Base-by-base conservation (phyloP, 129 eudicot genomes). In the Apium graveolens region DNA sequence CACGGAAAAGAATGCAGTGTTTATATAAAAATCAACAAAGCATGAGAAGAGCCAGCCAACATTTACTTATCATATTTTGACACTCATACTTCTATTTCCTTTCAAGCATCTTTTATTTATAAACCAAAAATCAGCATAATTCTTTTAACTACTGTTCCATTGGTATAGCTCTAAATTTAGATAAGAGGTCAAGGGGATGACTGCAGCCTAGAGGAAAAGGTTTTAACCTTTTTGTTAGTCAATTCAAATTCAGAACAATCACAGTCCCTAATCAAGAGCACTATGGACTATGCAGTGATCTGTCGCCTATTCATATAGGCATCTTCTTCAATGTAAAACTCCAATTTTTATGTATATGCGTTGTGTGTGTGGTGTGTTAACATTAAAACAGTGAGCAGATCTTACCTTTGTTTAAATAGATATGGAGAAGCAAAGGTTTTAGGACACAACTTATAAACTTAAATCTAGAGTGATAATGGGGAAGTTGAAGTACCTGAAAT, bases 401-500 rank as follows among this genome's bases (percentile, higher is more conserved):
- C 27, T n/a, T n/a, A n/a, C n/a, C n/a, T n/a, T n/a, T n/a, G n/a
- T n/a, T n/a, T n/a, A n/a, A n/a, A n/a, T n/a, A n/a, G n/a, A n/a
- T n/a, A n/a, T n/a, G n/a, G n/a, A n/a, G 46, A 72, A 72, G 27
- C 29, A 21, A 42, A 37, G 48, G 68, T 60, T 21, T 60, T 60
- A 60, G 32, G 16, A n/a, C n/a, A 60, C 68, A 53, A 60, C 14
- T 60, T 60, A 60, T n/a, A 60, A 60, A n/a, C 68, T 60, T 1
- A 11, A 60, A 60, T n/a, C 8, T 21, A 60, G 16, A 60, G 68
- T n/a, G 32, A 60, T n/a, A n/a, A n/a, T 24, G 17, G 68, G 16
- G 6, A 29, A 29, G 39, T 76, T 37, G 16, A 4, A 29, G 31
- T 88, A 96, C 99, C 97, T 96, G 90, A 73, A 96, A 84, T 44